phyloP scores from a whole-genome alignment of 2,329 filamentous ascomycete species.

The Fusarium annulatum region DNA sequence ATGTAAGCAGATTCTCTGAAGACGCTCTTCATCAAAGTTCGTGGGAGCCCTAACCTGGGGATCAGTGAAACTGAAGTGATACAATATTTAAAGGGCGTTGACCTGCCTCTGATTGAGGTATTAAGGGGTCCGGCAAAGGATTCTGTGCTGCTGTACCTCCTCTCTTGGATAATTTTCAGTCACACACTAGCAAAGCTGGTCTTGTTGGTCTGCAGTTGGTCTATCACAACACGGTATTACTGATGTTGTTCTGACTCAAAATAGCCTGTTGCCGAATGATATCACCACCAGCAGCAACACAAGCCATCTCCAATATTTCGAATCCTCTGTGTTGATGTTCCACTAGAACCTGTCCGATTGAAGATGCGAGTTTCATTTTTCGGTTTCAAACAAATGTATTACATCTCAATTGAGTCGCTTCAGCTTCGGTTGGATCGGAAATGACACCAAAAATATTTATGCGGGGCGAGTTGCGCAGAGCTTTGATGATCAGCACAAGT shows the following conservation, averaged over 20 bases:
- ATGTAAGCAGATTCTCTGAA: too few species aligned
- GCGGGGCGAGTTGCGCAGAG: background rate
- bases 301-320: accelerated
- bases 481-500: background rate
- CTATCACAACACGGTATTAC: accelerated
- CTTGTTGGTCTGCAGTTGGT: accelerated
- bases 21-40: accelerated
- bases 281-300: too few species aligned
- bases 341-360: accelerated
- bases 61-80: background rate
- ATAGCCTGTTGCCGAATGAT: background rate
- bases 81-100: accelerated
- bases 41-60: background rate
- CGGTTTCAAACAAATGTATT: accelerated
- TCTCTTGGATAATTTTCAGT: accelerated
- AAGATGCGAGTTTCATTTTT: accelerated
- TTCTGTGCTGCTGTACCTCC: background rate
- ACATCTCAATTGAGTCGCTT: background rate
- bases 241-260: background rate
- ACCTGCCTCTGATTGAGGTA: accelerated
- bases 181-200: accelerated
- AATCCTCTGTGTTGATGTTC: accelerated
- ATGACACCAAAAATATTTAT: background rate
- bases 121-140: accelerated
- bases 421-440: too few species aligned